phyloP scores from a whole-genome alignment of 1,284 basidiomycete species.

The Puccinia polysora region DNA sequence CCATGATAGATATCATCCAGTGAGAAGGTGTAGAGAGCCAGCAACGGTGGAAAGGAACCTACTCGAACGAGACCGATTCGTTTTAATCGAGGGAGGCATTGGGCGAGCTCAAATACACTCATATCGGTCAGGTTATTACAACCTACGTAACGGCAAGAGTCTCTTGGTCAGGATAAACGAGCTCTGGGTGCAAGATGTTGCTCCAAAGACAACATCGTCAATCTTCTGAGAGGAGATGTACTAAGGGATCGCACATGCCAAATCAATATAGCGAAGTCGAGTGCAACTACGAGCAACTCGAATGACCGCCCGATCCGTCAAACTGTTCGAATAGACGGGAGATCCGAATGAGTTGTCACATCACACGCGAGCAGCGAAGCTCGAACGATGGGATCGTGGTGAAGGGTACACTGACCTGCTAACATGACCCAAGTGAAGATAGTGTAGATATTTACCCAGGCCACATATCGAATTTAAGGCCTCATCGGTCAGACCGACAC shows the following conservation, averaged over 20 bases:
- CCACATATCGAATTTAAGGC: slow-evolving; percentile 77
- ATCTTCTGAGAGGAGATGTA: too few species aligned
- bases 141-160: slow-evolving; percentile 57
- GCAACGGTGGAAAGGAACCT: slow-evolving; percentile 53
- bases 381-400: too few species aligned
- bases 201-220: slow-evolving; percentile 38
- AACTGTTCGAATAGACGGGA: slow-evolving; percentile 56
- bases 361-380: slow-evolving; percentile 2
- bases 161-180: too few species aligned
- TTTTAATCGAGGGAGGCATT: slow-evolving; percentile 76
- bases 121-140: slow-evolving; percentile 84
- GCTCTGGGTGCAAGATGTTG: slow-evolving; percentile 15
- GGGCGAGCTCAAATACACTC: slow-evolving; percentile 84
- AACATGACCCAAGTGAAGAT: slow-evolving; percentile 91
- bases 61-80: slow-evolving; percentile 91
- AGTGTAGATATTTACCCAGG: slow-evolving; percentile 86
- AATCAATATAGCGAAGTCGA: slow-evolving; percentile 89
- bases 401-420: slow-evolving; percentile 55
- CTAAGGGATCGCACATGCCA: slow-evolving; percentile 73
- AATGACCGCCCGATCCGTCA: slow-evolving; percentile 84
- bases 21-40: neutral
- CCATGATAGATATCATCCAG: neutral
- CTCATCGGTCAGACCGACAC: slow-evolving; percentile 74
- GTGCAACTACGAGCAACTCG: slow-evolving; percentile 81
- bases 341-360: neutral